A percentile compares a stretch with the other conserved stretches of the same genome.
Evolutionary conservation across 495 filamentous ascomycete genomes (phyloP).

Genomic region (Penicillium maclennaniae): DNA sequence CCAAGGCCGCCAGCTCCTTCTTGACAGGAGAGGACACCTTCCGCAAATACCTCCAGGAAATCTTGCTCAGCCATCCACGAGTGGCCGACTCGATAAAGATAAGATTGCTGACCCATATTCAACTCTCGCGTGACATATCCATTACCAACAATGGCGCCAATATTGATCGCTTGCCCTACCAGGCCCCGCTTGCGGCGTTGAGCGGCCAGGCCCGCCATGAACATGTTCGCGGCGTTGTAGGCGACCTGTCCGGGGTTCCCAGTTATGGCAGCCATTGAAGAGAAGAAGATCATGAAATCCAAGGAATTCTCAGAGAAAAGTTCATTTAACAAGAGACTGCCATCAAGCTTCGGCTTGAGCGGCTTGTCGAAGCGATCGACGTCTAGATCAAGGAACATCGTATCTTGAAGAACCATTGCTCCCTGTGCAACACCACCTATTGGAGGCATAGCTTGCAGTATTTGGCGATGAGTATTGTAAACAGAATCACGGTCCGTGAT

Average conservation of each 20-base stretch:
- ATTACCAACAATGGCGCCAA: slow-evolving; percentile 54
- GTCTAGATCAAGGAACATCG: slow-evolving; percentile 26
- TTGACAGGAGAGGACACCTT: slow-evolving; percentile 41
- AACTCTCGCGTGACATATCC: slow-evolving; percentile 45
- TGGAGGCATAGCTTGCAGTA: slow-evolving; percentile 29
- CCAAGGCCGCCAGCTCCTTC: slow-evolving; percentile 2
- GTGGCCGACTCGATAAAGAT: slow-evolving; percentile 21
- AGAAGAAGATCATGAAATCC: slow-evolving; percentile 44
- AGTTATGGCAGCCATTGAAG: slow-evolving; percentile 23
- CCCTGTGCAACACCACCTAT: slow-evolving; percentile 53
- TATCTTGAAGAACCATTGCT: slow-evolving; percentile 46
- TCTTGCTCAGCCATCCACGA: slow-evolving; percentile 56
- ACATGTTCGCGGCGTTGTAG: slow-evolving; percentile 57
- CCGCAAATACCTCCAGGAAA: slow-evolving; percentile 56
- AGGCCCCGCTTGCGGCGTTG: slow-evolving; percentile 34
- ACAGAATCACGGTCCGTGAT: slow-evolving; percentile 17
- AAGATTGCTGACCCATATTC: slow-evolving; percentile 23
- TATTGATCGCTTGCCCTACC: slow-evolving; percentile 48
- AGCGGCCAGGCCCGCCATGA: slow-evolving; percentile 40
- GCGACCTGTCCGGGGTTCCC: slow-evolving; percentile 47
- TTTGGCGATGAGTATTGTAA: slow-evolving; percentile 1
- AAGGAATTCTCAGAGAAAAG: slow-evolving; percentile 35
- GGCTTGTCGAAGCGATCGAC: slow-evolving; percentile 8
- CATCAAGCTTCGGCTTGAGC: slow-evolving; percentile 9
- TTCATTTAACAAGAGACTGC: slow-evolving; percentile 23